Evolutionary conservation across 768 basidiomycete species (phyloP).

Genomic region (Pleurotus djamor): DNA sequence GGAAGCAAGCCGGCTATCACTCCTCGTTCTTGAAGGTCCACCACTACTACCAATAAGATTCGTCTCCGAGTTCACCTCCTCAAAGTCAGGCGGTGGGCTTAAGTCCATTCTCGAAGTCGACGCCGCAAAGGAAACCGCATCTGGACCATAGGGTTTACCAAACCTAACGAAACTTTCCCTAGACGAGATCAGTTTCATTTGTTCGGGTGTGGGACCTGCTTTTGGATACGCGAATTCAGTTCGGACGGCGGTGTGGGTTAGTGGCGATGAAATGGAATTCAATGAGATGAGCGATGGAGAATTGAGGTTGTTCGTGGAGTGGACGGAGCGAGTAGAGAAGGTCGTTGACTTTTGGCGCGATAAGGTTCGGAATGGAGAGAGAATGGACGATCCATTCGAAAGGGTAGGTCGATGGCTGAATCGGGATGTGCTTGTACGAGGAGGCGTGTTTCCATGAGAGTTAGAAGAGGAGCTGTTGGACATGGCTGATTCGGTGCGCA

Average conservation of each 20-base stretch:
- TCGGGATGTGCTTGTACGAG: constrained; percentile 20
- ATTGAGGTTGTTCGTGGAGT: constrained; percentile 39
- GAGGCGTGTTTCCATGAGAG: constrained; percentile 18
- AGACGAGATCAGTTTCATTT: constrained; percentile 67
- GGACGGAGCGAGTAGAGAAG: constrained; percentile 34
- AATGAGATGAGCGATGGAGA: constrained; percentile 73
- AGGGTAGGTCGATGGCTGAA: constrained; percentile 20
- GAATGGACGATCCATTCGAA: constrained; percentile 29
- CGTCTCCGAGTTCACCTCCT: constrained; percentile 18
- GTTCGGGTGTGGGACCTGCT: constrained; percentile 59
- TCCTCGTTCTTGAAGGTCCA: neutral
- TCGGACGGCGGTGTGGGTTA: constrained; percentile 69
- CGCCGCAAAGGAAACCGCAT: constrained; percentile 64
- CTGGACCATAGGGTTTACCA: constrained; percentile 74
- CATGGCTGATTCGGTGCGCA: constrained; percentile 25
- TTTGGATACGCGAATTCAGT: constrained; percentile 72
- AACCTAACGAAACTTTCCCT: constrained; percentile 66
- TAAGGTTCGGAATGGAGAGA: constrained; percentile 46
- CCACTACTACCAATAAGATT: neutral
- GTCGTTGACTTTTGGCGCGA: constrained; percentile 44
- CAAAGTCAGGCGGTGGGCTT: constrained; percentile 52
- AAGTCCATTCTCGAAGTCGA: constrained; percentile 43
- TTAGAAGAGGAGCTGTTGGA: constrained; percentile 21
- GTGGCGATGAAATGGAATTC: constrained; percentile 71
- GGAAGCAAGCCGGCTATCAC: neutral